Conservation (phyloP, 345 rosid genomes). For the Salix purpurea region DNA sequence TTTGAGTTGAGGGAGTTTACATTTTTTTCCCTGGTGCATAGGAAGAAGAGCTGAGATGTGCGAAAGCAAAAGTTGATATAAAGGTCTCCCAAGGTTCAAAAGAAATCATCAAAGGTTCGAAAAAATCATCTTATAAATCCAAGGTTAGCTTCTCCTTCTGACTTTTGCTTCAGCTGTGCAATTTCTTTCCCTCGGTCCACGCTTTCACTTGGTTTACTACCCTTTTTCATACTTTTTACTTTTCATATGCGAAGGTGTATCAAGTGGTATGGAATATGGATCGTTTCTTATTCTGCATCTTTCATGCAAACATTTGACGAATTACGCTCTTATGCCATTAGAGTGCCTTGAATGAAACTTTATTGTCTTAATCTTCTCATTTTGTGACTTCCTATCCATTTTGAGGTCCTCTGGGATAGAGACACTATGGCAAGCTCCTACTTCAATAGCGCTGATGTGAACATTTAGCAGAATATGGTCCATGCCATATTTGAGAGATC, state of each 20-base stretch:
- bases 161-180: neutral
- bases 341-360: neutral
- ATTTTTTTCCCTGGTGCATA: slow-evolving; percentile 3
- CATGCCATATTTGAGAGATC: neutral
- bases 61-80: slow-evolving; percentile 16
- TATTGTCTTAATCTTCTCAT: neutral
- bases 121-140: slow-evolving; percentile 21
- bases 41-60: slow-evolving; percentile 65
- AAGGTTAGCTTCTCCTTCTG: slow-evolving; percentile 25
- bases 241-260: neutral
- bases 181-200: neutral
- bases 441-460: neutral
- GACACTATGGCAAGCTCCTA: neutral
- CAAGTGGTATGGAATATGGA: neutral
- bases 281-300: neutral
- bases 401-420: neutral
- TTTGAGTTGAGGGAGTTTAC: neutral
- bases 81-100: slow-evolving; percentile 26
- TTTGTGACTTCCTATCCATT: neutral
- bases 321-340: neutral
- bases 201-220: neutral
- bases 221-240: neutral
- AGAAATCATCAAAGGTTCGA: neutral
- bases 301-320: neutral
- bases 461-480: neutral